Base-by-base conservation (phyloP, 192 early-diverging fungal species). In the Coemansia sp. region DNA sequence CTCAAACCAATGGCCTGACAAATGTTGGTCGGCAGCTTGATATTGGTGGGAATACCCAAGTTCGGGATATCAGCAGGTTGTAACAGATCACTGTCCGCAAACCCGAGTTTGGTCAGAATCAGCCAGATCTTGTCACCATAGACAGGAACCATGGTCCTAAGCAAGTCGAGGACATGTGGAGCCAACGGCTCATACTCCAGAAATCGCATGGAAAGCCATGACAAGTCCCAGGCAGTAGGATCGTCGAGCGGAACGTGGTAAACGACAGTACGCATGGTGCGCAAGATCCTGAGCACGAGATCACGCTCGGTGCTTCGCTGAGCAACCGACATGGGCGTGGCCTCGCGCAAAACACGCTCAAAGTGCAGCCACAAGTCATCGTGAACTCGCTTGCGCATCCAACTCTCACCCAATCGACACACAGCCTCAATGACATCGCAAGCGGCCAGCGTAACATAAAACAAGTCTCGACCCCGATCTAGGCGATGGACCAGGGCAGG, bases 121-220 rank as follows among this genome's bases (percentile, higher is more conserved):
- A 82, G 74, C 79, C 79, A 82, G 2, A 76, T 44, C 45, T 76
- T 76, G 46, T 82, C 79, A 4, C 70, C 79, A 62, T 82, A 76
- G 15, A 55, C 64, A 15, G 73, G 79, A 17, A 65, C 65, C 79
- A 82, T 76, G 4, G 51, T 25, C 17, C n/a, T 64, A 2, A 82
- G 69, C 64, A 82, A 36, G 8, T 37, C 67, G 27, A 74, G 5
- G 1, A 61, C 51, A 38, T 53, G 31, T 8, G 62, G 39, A 27
- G 59, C 59, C 25, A 68, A 21, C 8, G n/a, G 62, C 10, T 8
- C 50, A 32, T 21, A 17, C 39, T 55, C 72, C 51, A 77, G 34
- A 37, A 73, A 63, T 1, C 66, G 11, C 42, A 74, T 17, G 8
- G 55, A n/a, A 41, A 71, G 32, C 61, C 65, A 71, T 39, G 31